Conservation (phyloP, 305 asterid species). For the Galium porrigens region DNA sequence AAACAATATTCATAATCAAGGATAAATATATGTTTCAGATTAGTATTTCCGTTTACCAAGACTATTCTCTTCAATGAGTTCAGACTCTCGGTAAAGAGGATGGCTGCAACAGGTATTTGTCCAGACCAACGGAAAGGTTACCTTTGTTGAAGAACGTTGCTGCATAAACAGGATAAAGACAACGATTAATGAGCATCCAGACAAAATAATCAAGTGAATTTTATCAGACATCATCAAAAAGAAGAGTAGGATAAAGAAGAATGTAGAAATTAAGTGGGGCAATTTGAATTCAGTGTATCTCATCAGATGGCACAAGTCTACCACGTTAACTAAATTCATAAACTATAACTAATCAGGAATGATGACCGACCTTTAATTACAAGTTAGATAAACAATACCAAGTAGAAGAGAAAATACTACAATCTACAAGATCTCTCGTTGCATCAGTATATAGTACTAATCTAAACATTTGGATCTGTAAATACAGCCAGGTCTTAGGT, state of each 20-base stretch:
- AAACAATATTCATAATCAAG: not conserved
- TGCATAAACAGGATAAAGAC: conserved; percentile 12
- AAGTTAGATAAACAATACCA: not conserved
- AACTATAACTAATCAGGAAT: not conserved
- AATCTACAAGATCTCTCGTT: not conserved
- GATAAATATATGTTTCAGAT: not conserved
- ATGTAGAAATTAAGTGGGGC: not conserved
- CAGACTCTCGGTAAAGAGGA: conserved; percentile 34
- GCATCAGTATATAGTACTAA: not conserved
- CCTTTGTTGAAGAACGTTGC: conserved; percentile 41
- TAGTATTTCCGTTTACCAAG: conserved; percentile 20
- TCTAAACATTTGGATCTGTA: not conserved
- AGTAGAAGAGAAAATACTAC: not conserved
- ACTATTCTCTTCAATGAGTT: conserved; percentile 25
- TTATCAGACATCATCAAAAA: not conserved
- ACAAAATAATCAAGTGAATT: not conserved
- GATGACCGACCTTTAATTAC: not conserved
- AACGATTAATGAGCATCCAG: not conserved
- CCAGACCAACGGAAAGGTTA: conserved; percentile 38
- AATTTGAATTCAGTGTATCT: not conserved
- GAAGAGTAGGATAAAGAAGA: not conserved
- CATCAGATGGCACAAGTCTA: not conserved
- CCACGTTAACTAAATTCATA: not conserved
- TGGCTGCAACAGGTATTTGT: conserved; percentile 42
- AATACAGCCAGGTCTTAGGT: not conserved